A percentile compares a stretch with the other conserved stretches of the same genome.
These are phyloP conservation scores for Kodamaea hsintzibuensis DNA, from an alignment of 805 yeast species.

Conservation along the genomic window DNA sequence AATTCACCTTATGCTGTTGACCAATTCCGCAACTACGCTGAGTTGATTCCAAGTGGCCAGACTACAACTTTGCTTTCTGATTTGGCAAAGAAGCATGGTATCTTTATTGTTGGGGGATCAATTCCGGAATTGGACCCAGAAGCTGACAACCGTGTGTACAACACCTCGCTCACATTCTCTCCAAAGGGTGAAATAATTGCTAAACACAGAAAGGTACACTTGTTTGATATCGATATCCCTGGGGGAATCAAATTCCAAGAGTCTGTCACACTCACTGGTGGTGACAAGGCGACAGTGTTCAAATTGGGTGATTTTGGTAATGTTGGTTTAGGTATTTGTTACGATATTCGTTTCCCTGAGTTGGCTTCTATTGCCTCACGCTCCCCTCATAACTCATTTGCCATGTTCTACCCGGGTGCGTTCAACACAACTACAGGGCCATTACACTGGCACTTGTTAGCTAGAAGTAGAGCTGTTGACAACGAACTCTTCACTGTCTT, in stretches of 20 bases:
- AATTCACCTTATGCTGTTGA: constrained; percentile 92
- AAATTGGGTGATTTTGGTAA: constrained; percentile 63
- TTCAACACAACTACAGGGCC: constrained; percentile 86
- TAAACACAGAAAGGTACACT: constrained; percentile 86
- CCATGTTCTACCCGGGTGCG: constrained; percentile 82
- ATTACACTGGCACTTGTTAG: constrained; percentile 76
- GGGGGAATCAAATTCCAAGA: constrained; percentile 88
- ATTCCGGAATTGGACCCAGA: constrained; percentile 70
- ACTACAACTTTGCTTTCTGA: constrained; percentile 59
- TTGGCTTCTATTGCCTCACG: constrained; percentile 70
- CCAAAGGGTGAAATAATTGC: constrained; percentile 77
- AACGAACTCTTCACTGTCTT: constrained; percentile 70
- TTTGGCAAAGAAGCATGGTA: constrained; percentile 63
- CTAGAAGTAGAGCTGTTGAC: constrained; percentile 73
- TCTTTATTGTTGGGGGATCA: constrained; percentile 86
- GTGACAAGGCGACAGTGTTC: constrained; percentile 78
- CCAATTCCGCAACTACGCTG: constrained; percentile 87
- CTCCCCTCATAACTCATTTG: constrained; percentile 58
- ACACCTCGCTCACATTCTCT: constrained; percentile 52
- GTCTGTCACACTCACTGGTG: constrained; percentile 71
- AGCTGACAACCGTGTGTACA: constrained; percentile 46
- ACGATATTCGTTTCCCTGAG: constrained; percentile 81
- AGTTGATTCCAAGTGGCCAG: constrained; percentile 75
- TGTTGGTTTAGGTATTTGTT: constrained; percentile 85
- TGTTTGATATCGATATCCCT: constrained; percentile 92